Base-by-base conservation (phyloP, 768 basidiomycete genomes). In the Mycena filopes region DNA sequence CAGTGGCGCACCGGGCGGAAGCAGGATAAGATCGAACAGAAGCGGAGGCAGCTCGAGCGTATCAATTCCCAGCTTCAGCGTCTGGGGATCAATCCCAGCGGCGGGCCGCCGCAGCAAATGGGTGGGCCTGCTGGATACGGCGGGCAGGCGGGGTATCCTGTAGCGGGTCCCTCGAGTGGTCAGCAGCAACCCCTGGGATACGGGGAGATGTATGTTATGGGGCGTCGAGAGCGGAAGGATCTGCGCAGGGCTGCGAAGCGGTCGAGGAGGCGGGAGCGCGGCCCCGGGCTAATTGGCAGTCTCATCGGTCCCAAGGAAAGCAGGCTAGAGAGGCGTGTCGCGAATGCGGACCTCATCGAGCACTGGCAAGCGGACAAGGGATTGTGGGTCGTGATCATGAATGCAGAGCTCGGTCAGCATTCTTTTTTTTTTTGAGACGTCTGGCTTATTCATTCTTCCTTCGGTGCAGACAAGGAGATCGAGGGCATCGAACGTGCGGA, bases 381-480 rank as follows among this genome's bases (percentile, higher is more conserved):
- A 1, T 36, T 73, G 11, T 74, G 74, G 73, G 33, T 75, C 20
- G 74, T 74, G 13, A 67, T 75, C 40, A 69, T 71, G 68, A 72
- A 67, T 60, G 57, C 62, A 16, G 70, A 71, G 7, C 36, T 67
- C 26, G 73, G 72, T 71, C 25, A 54, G 33, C 36, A 47, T 36
- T 36, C 36, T 2, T 41, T 28, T n/a, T 40, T 49, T 59, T 8
- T 16, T 28, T 8, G 12, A 25, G 26, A 21, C n/a, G n/a, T n/a
- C 26, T 28, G 20, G 16, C 26, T 26, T 57, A 13, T 40, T 56
- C 0, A 45, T 53, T 5, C 33, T 41, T 53, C 26, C 2, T 41
- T 53, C 26, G 0, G 13, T 46, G 38, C 59, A 69, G 72, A 73
- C 48, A 38, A 50, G 38, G 65, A 60, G 28, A 72, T 73, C 43